Evolutionary conservation across 177 flowering plant species (phyloP), one percentile per base, ranked within the genome.

Genomic region (Vitis hybrid): DNA sequence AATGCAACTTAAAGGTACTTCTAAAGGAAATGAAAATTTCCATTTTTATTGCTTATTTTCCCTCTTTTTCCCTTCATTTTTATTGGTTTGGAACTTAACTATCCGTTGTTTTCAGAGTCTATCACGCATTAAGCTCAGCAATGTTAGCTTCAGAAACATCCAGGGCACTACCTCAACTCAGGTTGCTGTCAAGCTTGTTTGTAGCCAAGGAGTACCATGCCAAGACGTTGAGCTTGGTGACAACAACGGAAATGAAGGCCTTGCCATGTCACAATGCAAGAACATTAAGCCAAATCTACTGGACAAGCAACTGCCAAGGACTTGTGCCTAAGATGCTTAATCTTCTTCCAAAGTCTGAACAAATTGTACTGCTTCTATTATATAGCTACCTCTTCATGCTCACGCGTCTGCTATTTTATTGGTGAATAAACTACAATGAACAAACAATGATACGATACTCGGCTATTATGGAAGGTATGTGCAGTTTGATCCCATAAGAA

Each of bases 181-280:
- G 26, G 45, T 52, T 1, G 85, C 75, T 0, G 73, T 83, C 49
- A 77, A 74, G 64, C 72, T 87, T 9, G 57, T 56, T 3, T 87
- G 90, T 50, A 87, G 90, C 67, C 66, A 26, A 5, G 80, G 76
- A 1, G 0, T 49, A 0, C 88, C 86, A 10, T 85, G 90, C 64
- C 14, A 76, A 65, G 64, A 73, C 8, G 84, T 84, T 22, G 49
- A 72, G 62, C 2, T 84, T 0, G 29, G 60, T 2, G 73, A 85
- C 72, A 84, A 80, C 72, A 53, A 10, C 1, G 87, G 86, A 8
- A n/a, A 2, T 0, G 65, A 51, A 2, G 86, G 81, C 0, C 66
- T 76, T 2, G 82, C 79, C 1, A 52, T 9, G 0, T 67, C 75
- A 39, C n/a, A 48, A 21, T 77, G 80, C 56, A 1, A 45, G 1